Evolutionary conservation across 129 eudicot genomes (phyloP).

Genomic region (Pittosporum tobira): DNA sequence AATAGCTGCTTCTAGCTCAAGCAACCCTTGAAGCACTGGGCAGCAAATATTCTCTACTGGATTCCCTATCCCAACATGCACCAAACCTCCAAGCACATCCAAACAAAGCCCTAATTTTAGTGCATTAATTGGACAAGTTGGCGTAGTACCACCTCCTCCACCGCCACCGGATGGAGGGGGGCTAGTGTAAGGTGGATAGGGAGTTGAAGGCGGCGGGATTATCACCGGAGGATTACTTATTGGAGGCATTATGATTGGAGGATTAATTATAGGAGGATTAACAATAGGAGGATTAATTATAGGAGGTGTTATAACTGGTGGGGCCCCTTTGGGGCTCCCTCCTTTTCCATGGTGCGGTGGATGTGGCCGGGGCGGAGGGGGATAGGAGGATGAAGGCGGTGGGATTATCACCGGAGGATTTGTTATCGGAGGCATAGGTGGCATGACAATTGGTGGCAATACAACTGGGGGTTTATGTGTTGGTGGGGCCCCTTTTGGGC

Average conservation of each 20-base stretch:
- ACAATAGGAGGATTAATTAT: constrained; percentile 28
- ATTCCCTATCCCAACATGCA: constrained; percentile 74
- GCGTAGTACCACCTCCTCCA: constrained; percentile 11
- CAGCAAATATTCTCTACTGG: constrained; percentile 70
- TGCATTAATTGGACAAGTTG: constrained; percentile 76
- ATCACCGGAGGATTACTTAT: constrained; percentile 26
- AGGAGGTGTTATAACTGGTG: constrained; percentile 30
- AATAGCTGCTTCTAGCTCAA: constrained; percentile 86
- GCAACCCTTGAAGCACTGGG: constrained; percentile 77
- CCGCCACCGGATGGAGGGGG: constrained; percentile 36
- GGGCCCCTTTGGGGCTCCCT: constrained; percentile 22
- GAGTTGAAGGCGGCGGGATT: constrained; percentile 34
- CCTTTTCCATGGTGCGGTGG: constrained; percentile 48
- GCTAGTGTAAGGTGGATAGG: constrained; percentile 44
- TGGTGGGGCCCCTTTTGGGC: constrained; percentile 33
- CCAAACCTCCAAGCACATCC: constrained; percentile 78
- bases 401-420: constrained; percentile 30
- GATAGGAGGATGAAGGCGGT: constrained; percentile 18
- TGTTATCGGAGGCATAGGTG: constrained; percentile 34
- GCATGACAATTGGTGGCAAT: constrained; percentile 38
- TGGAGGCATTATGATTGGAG: constrained; percentile 36
- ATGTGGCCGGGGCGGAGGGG: constrained; percentile 24
- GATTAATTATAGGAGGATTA: constrained; percentile 24
- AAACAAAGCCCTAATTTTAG: constrained; percentile 80
- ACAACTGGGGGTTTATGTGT: constrained; percentile 23